Percentiles rank a stretch among this genome's conserved stretches.
Evolutionary conservation across 2,329 filamentous ascomycete species (phyloP).

Genomic region (Colletotrichum sp.): DNA sequence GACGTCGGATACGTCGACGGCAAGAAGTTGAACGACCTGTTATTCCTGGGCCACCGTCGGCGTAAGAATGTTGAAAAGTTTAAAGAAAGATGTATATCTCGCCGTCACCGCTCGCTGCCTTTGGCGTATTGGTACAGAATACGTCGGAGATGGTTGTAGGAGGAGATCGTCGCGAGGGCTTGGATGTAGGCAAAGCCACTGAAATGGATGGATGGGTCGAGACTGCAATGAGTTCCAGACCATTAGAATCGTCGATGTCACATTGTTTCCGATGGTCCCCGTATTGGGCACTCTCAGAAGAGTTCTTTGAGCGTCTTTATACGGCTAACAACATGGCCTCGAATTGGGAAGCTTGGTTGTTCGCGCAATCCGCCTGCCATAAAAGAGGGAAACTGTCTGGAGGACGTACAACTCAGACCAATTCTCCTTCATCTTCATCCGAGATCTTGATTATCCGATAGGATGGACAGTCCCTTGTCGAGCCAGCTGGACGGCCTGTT

Average conservation of each 20-base stretch:
- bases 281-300: background rate
- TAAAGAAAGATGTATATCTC: background rate
- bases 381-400: background rate
- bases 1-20: background rate
- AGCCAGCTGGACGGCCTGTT: background rate
- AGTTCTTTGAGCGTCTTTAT: background rate
- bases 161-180: background rate
- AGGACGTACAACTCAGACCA: background rate
- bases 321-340: background rate
- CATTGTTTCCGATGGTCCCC: too few relatives aligned
- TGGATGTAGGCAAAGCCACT: fast-evolving
- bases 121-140: background rate
- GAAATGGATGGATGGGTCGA: background rate
- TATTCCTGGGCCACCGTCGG: background rate
- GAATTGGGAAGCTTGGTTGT: background rate
- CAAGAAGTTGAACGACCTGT: background rate
- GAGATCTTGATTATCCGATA: too few relatives aligned
- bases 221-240: background rate
- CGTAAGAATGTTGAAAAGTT: fast-evolving
- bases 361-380: fast-evolving
- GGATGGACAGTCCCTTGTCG: background rate
- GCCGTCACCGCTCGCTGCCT: background rate
- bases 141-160: fast-evolving
- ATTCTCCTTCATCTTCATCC: too few relatives aligned
- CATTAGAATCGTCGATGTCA: background rate